phyloP scores from a whole-genome alignment of 495 filamentous ascomycete genomes.

The Hypomontagnella monticulosa region DNA sequence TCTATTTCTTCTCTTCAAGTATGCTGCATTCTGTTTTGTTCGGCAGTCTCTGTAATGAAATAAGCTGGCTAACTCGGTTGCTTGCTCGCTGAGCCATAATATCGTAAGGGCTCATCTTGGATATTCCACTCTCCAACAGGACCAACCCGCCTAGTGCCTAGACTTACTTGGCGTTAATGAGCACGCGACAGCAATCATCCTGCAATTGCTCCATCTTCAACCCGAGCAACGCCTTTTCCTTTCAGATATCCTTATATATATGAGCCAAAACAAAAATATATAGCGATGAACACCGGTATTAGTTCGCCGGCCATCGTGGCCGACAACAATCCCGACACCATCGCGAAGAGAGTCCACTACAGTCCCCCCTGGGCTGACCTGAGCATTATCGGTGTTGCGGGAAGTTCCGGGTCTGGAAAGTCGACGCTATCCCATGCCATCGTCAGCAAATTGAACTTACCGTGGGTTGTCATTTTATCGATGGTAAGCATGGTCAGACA shows the following conservation, averaged over 20 bases:
- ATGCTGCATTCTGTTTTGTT: background rate
- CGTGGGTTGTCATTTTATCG: conserved; percentile 96
- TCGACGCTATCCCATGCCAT: conserved; percentile 95
- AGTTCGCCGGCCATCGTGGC: conserved; percentile 34
- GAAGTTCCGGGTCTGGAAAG: conserved; percentile 96
- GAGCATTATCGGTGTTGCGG: conserved; percentile 95
- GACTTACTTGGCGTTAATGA: conserved; percentile 15
- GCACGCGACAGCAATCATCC: conserved; percentile 33
- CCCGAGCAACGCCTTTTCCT: background rate
- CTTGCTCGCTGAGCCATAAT: background rate
- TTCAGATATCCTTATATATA: conserved; percentile 24
- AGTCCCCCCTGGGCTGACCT: conserved; percentile 93
- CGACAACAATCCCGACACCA: conserved; percentile 47
- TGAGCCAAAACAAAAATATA: background rate
- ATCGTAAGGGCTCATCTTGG: conserved; percentile 17
- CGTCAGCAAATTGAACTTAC: conserved; percentile 85
- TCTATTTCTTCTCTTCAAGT: background rate
- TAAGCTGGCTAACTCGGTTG: background rate
- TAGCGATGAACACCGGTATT: conserved; percentile 42
- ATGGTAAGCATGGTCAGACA: conserved; percentile 69
- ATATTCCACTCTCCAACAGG: background rate
- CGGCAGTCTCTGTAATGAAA: background rate
- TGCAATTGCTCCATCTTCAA: conserved; percentile 2
- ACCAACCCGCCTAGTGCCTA: conserved; percentile 16
- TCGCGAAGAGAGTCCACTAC: conserved; percentile 71